These are phyloP conservation scores for Brettanomyces bruxellensis DNA, from an alignment of 805 yeast genomes.

Conservation along the genomic window DNA sequence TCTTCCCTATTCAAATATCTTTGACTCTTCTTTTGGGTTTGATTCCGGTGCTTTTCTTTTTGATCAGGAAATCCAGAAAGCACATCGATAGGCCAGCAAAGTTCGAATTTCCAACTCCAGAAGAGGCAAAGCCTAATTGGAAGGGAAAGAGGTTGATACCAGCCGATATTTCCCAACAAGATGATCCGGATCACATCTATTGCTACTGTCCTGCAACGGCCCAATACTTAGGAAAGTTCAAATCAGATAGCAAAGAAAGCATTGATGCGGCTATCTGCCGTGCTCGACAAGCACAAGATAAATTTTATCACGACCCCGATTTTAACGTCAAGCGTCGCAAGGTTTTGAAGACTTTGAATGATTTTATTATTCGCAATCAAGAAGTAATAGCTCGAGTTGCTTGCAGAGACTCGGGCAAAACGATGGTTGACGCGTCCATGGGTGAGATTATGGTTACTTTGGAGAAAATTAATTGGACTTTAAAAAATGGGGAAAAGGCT, in stretches of 20 bases:
- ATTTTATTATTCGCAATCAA: slow-evolving; percentile 72
- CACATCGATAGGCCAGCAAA: slow-evolving; percentile 29
- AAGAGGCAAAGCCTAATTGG: slow-evolving; percentile 83
- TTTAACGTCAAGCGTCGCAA: slow-evolving; percentile 49
- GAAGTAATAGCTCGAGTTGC: slow-evolving; percentile 84
- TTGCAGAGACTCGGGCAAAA: slow-evolving; percentile 94
- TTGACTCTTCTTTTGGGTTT: slow-evolving; percentile 19
- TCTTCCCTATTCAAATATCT: slow-evolving; percentile 23
- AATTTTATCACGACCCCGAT: slow-evolving; percentile 45
- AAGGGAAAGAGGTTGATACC: slow-evolving; percentile 74
- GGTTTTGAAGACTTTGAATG: slow-evolving; percentile 60
- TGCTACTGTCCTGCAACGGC: slow-evolving; percentile 96
- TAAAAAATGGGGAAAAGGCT: slow-evolving; percentile 70
- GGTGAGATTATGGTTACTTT: slow-evolving; percentile 94
- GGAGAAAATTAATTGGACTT: slow-evolving; percentile 87
- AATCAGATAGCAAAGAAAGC: slow-evolving; percentile 55
- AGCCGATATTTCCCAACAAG: slow-evolving; percentile 45
- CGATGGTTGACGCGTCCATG: slow-evolving; percentile 91
- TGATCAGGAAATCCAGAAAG: slow-evolving; percentile 17
- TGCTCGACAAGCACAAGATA: slow-evolving; percentile 46
- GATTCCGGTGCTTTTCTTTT: slow-evolving; percentile 13
- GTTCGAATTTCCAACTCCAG: slow-evolving; percentile 53
- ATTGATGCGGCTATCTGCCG: slow-evolving; percentile 55
- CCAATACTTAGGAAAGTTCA: slow-evolving; percentile 68
- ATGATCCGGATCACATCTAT: slow-evolving; percentile 63